Evolutionary conservation across 208 protist species (phyloP).

Genomic region (Vickermania ingenoplastis): DNA sequence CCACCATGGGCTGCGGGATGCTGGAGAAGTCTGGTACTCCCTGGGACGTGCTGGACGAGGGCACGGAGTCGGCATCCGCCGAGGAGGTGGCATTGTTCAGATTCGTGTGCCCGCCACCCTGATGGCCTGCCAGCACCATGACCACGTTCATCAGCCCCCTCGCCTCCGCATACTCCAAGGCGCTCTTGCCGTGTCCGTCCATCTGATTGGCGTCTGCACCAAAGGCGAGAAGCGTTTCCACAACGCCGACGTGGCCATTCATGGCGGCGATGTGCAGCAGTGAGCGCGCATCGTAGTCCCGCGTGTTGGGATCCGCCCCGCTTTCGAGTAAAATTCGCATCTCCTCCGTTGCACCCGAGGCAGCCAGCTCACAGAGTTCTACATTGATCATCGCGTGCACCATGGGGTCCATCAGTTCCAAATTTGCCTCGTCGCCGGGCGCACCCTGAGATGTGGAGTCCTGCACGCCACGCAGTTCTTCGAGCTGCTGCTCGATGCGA

Average conservation of each 20-base stretch:
- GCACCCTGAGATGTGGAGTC: not conserved
- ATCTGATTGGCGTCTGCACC: conserved; percentile 36
- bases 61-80: conserved; percentile 9
- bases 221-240: conserved; percentile 53
- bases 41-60: conserved; percentile 23
- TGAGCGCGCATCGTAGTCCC: conserved; percentile 73
- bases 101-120: conserved; percentile 7
- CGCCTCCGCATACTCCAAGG: conserved; percentile 50
- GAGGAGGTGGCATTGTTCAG: conserved; percentile 7
- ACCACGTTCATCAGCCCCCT: conserved; percentile 40
- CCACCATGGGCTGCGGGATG: conserved; percentile 76
- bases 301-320: conserved; percentile 64
- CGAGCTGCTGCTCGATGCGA: conserved; percentile 53
- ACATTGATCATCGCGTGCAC: conserved; percentile 65
- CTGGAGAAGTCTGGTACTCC: conserved; percentile 54
- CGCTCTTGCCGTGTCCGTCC: conserved; percentile 57
- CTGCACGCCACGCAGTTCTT: conserved; percentile 12
- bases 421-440: conserved; percentile 12
- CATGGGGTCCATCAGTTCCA: conserved; percentile 33
- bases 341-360: conserved; percentile 48
- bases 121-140: conserved; percentile 23
- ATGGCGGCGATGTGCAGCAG: conserved; percentile 73
- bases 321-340: conserved; percentile 59
- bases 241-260: conserved; percentile 41
- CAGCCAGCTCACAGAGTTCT: conserved; percentile 71